Percentiles rank a stretch among this genome's conserved stretches.
phyloP scores from a whole-genome alignment of 202 grass and related monocot species.

The Carex arenaria region DNA sequence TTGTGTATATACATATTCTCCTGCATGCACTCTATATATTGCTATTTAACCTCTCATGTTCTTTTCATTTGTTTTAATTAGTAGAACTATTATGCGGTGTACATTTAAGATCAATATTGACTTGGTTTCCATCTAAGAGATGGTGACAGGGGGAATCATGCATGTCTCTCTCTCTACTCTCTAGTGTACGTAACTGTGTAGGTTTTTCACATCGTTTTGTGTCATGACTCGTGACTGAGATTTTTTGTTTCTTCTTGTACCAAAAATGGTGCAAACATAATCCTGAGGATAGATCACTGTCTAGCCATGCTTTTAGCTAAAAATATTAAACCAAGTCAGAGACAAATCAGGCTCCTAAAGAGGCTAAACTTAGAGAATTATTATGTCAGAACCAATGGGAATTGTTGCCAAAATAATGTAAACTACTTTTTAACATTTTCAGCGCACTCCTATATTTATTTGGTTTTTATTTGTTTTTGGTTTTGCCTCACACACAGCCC shows the following conservation, averaged over 20 bases:
- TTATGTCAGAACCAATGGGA: neutral
- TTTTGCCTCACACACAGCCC: too few relatives aligned
- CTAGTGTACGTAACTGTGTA: neutral
- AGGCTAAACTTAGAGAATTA: neutral
- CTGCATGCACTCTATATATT: neutral
- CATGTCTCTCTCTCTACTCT: neutral
- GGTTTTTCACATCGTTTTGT: neutral
- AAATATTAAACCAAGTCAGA: conserved; percentile 6
- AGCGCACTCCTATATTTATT: too few relatives aligned
- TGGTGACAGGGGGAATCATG: neutral
- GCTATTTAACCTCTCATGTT: neutral
- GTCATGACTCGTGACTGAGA: neutral
- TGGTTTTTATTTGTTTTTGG: too few relatives aligned
- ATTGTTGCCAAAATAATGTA: neutral
- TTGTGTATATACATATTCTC: neutral
- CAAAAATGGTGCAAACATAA: conserved; percentile 6
- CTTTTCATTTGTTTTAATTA: neutral
- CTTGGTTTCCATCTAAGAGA: neutral
- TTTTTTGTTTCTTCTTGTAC: neutral
- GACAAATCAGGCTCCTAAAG: neutral
- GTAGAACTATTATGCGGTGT: neutral
- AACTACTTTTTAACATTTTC: neutral
- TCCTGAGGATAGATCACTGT: neutral
- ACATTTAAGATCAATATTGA: conserved; percentile 11
- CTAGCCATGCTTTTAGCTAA: neutral